Evolutionary conservation across 352 stramenopile species (phyloP), one percentile per base, ranked within the genome.

Genomic region (Pythium dissotocum): DNA sequence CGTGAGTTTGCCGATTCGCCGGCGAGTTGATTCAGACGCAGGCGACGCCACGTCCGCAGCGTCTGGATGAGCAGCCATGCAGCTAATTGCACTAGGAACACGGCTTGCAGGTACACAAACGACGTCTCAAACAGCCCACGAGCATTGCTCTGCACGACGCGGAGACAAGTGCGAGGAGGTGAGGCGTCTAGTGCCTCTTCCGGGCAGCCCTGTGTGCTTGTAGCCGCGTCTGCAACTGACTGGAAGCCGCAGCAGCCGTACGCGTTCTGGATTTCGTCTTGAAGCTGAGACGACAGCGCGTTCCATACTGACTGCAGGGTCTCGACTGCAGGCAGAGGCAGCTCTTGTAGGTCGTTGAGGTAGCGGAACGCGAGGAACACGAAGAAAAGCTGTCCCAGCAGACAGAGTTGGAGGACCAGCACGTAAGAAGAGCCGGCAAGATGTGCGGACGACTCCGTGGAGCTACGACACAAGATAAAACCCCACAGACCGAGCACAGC

Each of bases 231-330:
- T 3, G 56, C 48, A 61, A 76, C 58, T 0, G 70, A 67, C 12
- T 58, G 33, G 28, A 81, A 78, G 21, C 75, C 75, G 64, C 75
- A 81, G 61, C 75, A 81, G 14, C 75, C 75, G 42, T 75, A 71
- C 13, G 58, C 5, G 18, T 38, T 60, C 36, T 81, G 75, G n/a
- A 81, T 63, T n/a, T 77, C 68, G 35, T 62, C 62, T 14, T 56
- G 67, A 10, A 60, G 6, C 3, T 58, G 28, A 18, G 33, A 0
- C 4, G 58, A 58, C 0, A 78, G 32, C 21, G 44, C 48, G 16
- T 54, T 38, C 75, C 75, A 81, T 18, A 54, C 48, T 7, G 40
- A 26, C 6, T 61, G 67, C 2, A 77, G 35, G 35, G 60, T 14
- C 1, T 63, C 56, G 1, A 67, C 9, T 12, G 54, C 58, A 2